Conservation (phyloP, 371 early-diverging fungal species). For the Syncephalastrum contaminatum region DNA sequence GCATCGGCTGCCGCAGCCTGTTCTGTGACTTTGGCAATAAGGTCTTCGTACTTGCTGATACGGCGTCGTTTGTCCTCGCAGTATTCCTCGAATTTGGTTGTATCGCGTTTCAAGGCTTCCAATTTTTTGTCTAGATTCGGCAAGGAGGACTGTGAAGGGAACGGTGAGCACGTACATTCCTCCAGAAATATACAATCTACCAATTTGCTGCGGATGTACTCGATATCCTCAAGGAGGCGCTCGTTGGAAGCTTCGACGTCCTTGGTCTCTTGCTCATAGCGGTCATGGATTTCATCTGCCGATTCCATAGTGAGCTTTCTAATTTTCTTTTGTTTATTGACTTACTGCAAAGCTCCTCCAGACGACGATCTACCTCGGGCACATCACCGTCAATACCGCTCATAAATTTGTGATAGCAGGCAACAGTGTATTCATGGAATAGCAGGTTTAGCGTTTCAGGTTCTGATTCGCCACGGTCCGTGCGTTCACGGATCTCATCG, state of each 20-base stretch:
- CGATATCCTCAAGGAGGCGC: too few relatives aligned
- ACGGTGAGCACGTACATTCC: too few relatives aligned
- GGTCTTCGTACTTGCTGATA: conserved; percentile 11
- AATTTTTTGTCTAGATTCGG: conserved; percentile 51
- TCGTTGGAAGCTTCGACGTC: too few relatives aligned
- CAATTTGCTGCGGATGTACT: too few relatives aligned
- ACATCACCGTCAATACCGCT: conserved; percentile 58
- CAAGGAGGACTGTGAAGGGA: conserved; percentile 52
- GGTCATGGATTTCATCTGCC: too few relatives aligned
- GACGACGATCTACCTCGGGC: conserved; percentile 5
- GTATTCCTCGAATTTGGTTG: conserved; percentile 27
- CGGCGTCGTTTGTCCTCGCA: conserved; percentile 7
- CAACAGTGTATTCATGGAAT: conserved; percentile 58
- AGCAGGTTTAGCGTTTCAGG: conserved; percentile 33
- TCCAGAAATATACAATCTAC: too few relatives aligned
- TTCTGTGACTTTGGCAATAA: conserved; percentile 7
- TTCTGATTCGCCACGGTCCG: too few relatives aligned
- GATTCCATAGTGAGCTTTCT: too few relatives aligned
- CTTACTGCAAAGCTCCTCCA: too few relatives aligned
- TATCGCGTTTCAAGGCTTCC: conserved; percentile 27
- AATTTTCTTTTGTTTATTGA: too few relatives aligned
- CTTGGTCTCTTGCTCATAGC: not conserved
- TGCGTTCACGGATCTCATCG: too few relatives aligned
- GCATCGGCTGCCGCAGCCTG: too few relatives aligned
- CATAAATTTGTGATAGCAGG: conserved; percentile 58